These are phyloP conservation scores for Blepharisma stoltei DNA, from an alignment of 73 alveolate genomes.

Conservation along the genomic window DNA sequence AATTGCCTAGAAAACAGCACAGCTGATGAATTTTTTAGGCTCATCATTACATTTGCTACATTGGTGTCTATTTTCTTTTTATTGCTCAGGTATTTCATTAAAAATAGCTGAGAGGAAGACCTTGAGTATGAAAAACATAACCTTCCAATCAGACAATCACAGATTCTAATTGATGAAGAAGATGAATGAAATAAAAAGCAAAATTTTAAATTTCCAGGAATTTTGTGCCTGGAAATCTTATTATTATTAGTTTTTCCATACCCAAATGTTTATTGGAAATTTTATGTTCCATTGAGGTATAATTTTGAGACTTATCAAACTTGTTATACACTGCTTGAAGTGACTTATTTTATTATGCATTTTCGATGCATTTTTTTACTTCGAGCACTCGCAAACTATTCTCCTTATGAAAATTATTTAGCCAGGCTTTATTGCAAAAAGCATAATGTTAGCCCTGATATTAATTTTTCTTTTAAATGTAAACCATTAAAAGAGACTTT, in stretches of 20 bases:
- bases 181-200: too few relatives aligned
- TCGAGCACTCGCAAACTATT: not conserved
- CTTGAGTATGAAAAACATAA: too few relatives aligned
- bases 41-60: too few relatives aligned
- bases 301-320: not conserved
- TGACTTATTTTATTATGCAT: slow-evolving; percentile 7
- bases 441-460: not conserved
- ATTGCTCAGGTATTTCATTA: too few relatives aligned
- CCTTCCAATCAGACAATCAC: too few relatives aligned
- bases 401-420: slow-evolving; percentile 22
- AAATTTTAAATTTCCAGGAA: not conserved
- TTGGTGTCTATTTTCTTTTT: too few relatives aligned
- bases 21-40: too few relatives aligned
- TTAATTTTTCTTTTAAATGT: slow-evolving; percentile 14
- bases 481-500: too few relatives aligned
- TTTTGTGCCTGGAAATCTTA: not conserved
- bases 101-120: too few relatives aligned
- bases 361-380: not conserved
- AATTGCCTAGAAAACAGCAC: too few relatives aligned
- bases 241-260: slow-evolving; percentile 1
- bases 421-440: slow-evolving; percentile 10
- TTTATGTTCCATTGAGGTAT: not conserved
- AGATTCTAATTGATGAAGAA: too few relatives aligned
- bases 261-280: not conserved
- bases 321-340: slow-evolving; percentile 14